Conservation (phyloP, 2,329 filamentous ascomycete species). For the Fusarium heterosporum region DNA sequence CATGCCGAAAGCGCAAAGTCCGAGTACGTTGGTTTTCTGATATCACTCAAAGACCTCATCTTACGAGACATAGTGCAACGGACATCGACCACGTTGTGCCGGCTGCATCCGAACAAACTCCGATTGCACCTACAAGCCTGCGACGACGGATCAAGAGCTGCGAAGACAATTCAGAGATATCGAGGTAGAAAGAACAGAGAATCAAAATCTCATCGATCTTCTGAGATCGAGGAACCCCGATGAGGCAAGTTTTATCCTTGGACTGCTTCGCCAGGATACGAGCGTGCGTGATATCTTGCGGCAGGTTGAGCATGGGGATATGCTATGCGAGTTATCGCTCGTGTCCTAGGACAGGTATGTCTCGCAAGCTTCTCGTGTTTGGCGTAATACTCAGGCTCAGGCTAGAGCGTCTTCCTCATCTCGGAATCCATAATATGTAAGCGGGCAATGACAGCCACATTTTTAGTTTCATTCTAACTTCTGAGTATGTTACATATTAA, state of each 20-base stretch:
- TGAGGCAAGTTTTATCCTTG: constrained; percentile 10
- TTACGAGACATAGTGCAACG: constrained; percentile 14
- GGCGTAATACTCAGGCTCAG: background rate
- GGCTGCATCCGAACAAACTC: background rate
- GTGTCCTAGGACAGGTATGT: background rate
- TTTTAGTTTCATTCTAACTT: background rate
- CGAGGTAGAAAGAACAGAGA: background rate
- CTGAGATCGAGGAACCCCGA: background rate
- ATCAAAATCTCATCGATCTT: background rate
- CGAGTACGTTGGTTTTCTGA: background rate
- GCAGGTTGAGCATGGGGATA: constrained; percentile 24
- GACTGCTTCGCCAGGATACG: constrained; percentile 4
- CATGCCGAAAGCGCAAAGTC: constrained; percentile 10
- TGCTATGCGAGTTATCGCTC: constrained; percentile 9
- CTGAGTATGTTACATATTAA: background rate
- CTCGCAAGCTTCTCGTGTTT: background rate
- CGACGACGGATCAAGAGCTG: background rate
- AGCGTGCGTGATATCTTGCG: background rate
- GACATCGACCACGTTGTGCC: background rate
- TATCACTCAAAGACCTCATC: rapidly evolving
- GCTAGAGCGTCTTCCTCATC: background rate
- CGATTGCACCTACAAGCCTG: background rate
- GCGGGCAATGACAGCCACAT: background rate
- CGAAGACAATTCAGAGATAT: background rate
- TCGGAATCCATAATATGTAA: background rate